Percentiles rank a stretch among this genome's conserved stretches.
Evolutionary conservation across 192 early-diverging fungal genomes (phyloP).

Genomic region (Diversispora epigaea): DNA sequence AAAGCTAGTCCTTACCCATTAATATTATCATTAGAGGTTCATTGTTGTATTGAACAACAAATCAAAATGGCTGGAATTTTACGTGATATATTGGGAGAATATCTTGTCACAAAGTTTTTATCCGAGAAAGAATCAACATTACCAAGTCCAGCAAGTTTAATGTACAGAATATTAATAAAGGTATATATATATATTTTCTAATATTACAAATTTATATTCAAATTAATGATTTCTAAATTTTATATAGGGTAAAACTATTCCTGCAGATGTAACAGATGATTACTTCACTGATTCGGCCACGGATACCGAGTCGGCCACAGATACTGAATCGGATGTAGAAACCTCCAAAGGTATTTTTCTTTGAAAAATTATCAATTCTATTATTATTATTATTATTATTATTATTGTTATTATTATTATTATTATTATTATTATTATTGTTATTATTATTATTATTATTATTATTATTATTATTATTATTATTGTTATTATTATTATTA

Average conservation of each 20-base stretch:
- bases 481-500: no score
- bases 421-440: no score
- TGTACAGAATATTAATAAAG: constrained; percentile 75
- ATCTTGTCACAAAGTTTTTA: constrained; percentile 55
- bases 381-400: no score
- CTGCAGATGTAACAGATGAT: not conserved
- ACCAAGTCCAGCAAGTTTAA: constrained; percentile 73
- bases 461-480: no score
- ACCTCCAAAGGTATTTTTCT: constrained; percentile 27
- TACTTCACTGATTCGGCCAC: constrained; percentile 19
- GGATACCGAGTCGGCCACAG: constrained; percentile 39
- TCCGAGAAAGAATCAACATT: constrained; percentile 42
- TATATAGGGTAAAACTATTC: constrained; percentile 27
- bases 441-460: no score
- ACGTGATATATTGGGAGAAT: constrained; percentile 63
- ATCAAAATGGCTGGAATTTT: constrained; percentile 71
- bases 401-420: no score
- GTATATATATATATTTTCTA: constrained; percentile 28
- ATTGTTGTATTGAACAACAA: constrained; percentile 77
- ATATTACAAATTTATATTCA: not conserved
- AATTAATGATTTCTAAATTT: not conserved
- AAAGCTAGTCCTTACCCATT: constrained; percentile 77
- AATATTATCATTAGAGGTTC: constrained; percentile 81
- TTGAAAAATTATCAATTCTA: not conserved
- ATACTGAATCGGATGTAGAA: constrained; percentile 45